These are phyloP conservation scores for Phytophthora vignae DNA, from an alignment of 352 stramenopile genomes.

Conservation along the genomic window DNA sequence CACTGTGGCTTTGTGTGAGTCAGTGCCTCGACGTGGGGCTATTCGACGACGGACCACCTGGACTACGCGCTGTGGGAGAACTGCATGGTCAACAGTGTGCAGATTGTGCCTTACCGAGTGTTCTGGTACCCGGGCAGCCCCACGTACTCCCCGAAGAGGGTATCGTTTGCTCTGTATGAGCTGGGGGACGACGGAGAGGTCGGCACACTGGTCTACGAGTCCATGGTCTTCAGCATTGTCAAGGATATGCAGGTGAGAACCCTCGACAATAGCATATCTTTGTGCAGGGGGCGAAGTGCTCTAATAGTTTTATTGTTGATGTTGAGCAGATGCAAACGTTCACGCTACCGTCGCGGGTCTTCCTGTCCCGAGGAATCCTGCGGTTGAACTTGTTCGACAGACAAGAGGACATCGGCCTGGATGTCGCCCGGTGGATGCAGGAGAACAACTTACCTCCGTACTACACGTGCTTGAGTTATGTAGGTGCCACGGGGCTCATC, in stretches of 20 bases:
- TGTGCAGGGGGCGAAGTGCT: not conserved
- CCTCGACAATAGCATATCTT: not conserved
- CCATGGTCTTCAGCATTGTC: constrained; percentile 54
- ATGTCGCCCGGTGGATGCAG: constrained; percentile 60
- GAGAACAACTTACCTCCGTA: constrained; percentile 63
- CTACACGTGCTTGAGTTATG: constrained; percentile 84
- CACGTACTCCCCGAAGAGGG: constrained; percentile 65
- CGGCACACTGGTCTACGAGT: constrained; percentile 53
- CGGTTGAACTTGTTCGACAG: constrained; percentile 67
- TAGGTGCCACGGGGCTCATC: constrained; percentile 50
- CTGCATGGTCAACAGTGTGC: constrained; percentile 54
- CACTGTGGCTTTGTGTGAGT: not conserved
- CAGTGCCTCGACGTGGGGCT: constrained; percentile 52
- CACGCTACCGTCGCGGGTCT: constrained; percentile 51
- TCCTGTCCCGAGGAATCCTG: constrained; percentile 57
- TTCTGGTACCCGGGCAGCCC: constrained; percentile 81
- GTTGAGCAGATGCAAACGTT: constrained; percentile 62
- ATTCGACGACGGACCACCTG: constrained; percentile 61
- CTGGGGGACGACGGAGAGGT: constrained; percentile 27
- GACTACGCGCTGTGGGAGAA: constrained; percentile 61
- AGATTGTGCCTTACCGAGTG: constrained; percentile 78
- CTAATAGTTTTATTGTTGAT: not conserved
- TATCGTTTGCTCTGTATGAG: constrained; percentile 75
- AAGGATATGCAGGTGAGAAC: constrained; percentile 64
- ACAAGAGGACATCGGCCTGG: constrained; percentile 60